phyloP scores from a whole-genome alignment of 352 stramenopile species.

The Phytophthora europaea region DNA sequence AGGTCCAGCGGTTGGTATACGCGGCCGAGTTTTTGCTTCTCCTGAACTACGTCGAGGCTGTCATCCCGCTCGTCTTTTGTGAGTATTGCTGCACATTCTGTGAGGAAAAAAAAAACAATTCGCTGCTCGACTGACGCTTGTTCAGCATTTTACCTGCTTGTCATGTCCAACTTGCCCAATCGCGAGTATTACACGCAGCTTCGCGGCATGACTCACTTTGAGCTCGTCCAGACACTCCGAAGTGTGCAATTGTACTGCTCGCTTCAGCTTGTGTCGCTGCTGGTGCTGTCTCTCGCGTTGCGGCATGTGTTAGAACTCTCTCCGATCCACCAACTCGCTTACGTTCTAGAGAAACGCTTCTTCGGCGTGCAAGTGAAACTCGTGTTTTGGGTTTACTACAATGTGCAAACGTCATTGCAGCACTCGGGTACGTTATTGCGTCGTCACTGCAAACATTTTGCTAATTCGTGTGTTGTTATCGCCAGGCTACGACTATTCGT shows the following conservation, averaged over 20 bases:
- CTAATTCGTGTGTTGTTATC: not conserved
- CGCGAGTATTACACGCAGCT: not conserved
- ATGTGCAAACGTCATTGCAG: constrained; percentile 30
- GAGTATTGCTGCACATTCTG: not conserved
- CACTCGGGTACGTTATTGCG: constrained; percentile 33
- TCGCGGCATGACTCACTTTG: not conserved
- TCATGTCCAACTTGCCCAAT: not conserved
- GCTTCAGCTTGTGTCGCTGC: constrained; percentile 43
- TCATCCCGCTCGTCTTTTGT: constrained; percentile 5
- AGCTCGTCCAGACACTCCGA: not conserved
- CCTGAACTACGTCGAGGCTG: not conserved
- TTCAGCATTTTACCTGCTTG: not conserved
- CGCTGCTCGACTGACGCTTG: not conserved
- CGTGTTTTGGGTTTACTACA: constrained; percentile 46
- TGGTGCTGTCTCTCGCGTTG: constrained; percentile 29
- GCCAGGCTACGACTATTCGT: constrained; percentile 12
- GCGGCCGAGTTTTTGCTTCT: not conserved
- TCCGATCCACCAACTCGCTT: constrained; percentile 37
- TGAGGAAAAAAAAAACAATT: not conserved
- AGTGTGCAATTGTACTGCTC: constrained; percentile 11
- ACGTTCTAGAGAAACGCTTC: constrained; percentile 41
- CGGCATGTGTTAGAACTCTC: constrained; percentile 31
- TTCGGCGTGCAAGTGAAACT: constrained; percentile 35
- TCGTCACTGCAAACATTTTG: not conserved
- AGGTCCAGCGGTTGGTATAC: constrained; percentile 1